Percentiles rank a stretch among this genome's conserved stretches.
Evolutionary conservation across 192 early-diverging fungal genomes (phyloP).

Genomic region (Podila epigama): DNA sequence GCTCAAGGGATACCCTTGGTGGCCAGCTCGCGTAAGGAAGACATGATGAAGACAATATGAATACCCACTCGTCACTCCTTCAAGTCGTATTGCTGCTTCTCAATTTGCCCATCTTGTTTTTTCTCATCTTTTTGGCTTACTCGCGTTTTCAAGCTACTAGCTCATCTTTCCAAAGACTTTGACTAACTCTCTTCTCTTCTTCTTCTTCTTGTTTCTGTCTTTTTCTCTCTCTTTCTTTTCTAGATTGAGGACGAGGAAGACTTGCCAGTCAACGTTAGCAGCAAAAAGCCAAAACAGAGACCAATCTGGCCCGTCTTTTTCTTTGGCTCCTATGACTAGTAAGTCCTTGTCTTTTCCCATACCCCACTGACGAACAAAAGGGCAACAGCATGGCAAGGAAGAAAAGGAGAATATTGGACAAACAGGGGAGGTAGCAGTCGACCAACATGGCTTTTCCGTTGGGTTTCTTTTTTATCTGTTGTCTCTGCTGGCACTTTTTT

Average conservation of each 20-base stretch:
- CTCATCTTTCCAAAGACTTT: too few relatives aligned
- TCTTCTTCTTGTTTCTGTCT: neutral
- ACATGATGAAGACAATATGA: neutral
- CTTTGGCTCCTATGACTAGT: constrained; percentile 48
- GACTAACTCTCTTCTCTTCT: neutral
- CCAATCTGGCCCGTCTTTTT: constrained; percentile 51
- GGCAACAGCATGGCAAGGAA: neutral
- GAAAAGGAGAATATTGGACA: neutral
- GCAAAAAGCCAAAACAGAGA: constrained; percentile 44
- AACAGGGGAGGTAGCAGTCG: too few relatives aligned
- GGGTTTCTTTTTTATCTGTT: too few relatives aligned
- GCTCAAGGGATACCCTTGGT: constrained; percentile 67
- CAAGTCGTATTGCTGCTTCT: too few relatives aligned
- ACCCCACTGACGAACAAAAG: too few relatives aligned
- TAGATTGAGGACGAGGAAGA: constrained; percentile 39
- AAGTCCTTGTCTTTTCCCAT: constrained; percentile 12
- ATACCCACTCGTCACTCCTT: neutral
- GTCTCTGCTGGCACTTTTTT: too few relatives aligned
- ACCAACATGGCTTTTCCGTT: too few relatives aligned
- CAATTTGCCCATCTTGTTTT: too few relatives aligned
- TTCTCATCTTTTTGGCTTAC: too few relatives aligned
- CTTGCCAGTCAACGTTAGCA: constrained; percentile 34
- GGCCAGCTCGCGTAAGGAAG: constrained; percentile 65
- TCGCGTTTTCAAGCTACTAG: too few relatives aligned
- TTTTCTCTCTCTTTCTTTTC: neutral